Conservation (phyloP, 1,284 basidiomycete genomes). For the Singerocomus rubriflavus region DNA sequence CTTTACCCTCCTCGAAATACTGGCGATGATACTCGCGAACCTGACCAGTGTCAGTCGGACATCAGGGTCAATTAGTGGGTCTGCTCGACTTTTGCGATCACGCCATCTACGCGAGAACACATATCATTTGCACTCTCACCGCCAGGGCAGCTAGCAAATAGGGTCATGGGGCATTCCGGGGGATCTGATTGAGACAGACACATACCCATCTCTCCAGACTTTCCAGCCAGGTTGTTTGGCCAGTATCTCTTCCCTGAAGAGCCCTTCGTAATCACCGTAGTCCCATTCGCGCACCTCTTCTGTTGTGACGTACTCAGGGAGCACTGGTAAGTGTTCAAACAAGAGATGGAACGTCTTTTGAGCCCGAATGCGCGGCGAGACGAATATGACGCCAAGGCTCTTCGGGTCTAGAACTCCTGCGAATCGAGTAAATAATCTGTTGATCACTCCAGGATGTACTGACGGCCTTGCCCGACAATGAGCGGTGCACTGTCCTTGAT, state of each 20-base stretch:
- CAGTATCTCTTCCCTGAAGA: constrained; percentile 72
- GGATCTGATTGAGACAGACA: constrained; percentile 4
- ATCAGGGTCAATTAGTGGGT: background rate
- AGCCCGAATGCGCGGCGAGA: constrained; percentile 85
- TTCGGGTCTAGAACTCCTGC: constrained; percentile 77
- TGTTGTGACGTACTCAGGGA: constrained; percentile 56
- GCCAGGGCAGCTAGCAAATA: constrained; percentile 65
- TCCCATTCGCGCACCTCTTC: constrained; percentile 83
- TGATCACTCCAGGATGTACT: constrained; percentile 31
- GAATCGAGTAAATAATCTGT: constrained; percentile 4
- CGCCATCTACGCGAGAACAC: constrained; percentile 70
- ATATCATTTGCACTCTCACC: constrained; percentile 84
- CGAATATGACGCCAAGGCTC: constrained; percentile 72
- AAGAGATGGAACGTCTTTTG: constrained; percentile 83
- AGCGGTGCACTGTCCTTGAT: constrained; percentile 62
- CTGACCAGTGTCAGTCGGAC: constrained; percentile 34
- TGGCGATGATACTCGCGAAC: constrained; percentile 73
- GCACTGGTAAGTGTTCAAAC: constrained; percentile 53
- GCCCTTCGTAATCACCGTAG: constrained; percentile 89
- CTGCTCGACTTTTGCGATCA: constrained; percentile 60
- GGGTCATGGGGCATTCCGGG: background rate
- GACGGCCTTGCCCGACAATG: constrained; percentile 77
- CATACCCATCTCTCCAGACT: constrained; percentile 82
- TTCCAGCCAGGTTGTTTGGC: constrained; percentile 64
- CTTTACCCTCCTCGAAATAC: constrained; percentile 64